Evolutionary conservation across 202 grass and related monocot genomes (phyloP).

Genomic region (Carex sylvatica): DNA sequence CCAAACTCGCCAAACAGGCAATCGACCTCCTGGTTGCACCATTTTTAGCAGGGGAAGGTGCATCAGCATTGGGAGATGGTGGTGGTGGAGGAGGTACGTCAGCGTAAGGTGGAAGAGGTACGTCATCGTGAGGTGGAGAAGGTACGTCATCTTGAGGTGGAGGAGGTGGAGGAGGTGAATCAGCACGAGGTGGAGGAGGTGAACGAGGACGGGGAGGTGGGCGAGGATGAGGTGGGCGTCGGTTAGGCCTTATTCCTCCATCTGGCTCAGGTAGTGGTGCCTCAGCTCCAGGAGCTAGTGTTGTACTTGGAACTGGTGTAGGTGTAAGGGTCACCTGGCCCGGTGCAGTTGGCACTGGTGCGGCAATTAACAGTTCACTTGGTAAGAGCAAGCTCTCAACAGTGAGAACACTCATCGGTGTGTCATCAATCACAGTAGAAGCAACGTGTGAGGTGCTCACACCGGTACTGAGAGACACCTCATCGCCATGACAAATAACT

Average conservation of each 20-base stretch:
- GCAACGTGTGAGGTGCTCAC: slow-evolving; percentile 61
- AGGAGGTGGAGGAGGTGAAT: background rate
- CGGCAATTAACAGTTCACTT: slow-evolving; percentile 41
- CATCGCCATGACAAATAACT: slow-evolving; percentile 58
- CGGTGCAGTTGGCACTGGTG: slow-evolving; percentile 42
- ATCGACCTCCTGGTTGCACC: background rate
- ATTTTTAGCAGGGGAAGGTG: background rate
- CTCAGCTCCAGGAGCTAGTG: slow-evolving; percentile 6
- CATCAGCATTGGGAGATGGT: background rate
- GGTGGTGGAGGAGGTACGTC: background rate
- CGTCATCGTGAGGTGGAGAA: background rate
- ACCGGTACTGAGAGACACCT: slow-evolving; percentile 69
- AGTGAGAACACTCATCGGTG: slow-evolving; percentile 56
- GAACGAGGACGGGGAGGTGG: background rate
- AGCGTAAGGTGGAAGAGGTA: background rate
- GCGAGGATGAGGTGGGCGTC: background rate
- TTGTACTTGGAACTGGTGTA: background rate
- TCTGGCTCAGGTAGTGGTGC: background rate
- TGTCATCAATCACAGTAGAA: slow-evolving; percentile 68
- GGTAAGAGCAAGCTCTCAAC: slow-evolving; percentile 74
- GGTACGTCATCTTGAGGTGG: too few relatives aligned
- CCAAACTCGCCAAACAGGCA: too few relatives aligned
- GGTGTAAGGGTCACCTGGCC: background rate
- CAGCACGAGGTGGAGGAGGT: background rate
- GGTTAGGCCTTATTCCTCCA: background rate